These are phyloP conservation scores for Eucalyptus pauciflora DNA, from an alignment of 345 rosid species.

Conservation along the genomic window DNA sequence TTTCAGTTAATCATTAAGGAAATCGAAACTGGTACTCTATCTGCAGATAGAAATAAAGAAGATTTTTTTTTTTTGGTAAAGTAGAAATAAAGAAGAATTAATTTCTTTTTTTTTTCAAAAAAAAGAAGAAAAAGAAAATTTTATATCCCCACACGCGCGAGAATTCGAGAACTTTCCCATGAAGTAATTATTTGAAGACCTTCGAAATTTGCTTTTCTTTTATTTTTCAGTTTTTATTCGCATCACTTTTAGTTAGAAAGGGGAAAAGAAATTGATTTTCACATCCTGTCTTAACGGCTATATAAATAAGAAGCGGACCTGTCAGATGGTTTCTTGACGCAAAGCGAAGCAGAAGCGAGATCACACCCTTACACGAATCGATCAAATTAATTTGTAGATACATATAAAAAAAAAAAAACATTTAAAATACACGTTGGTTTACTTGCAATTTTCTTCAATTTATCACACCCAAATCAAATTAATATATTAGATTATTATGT, in stretches of 20 bases:
- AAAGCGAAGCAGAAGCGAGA: not conserved
- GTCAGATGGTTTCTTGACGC: not conserved
- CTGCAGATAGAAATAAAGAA: no score
- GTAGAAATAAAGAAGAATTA: no score
- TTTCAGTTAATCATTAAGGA: no score
- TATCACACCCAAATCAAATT: not conserved
- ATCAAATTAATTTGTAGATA: not conserved
- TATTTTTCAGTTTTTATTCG: not conserved
- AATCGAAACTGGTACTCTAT: no score
- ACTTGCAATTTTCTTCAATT: not conserved
- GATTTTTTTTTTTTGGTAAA: no score
- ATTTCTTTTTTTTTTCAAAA: no score
- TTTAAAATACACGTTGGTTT: not conserved
- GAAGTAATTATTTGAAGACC: not conserved
- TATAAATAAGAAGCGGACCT: not conserved
- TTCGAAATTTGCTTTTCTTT: not conserved
- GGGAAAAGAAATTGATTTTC: not conserved
- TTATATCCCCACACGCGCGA: not conserved
- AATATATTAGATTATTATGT: not conserved
- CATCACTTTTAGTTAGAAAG: not conserved
- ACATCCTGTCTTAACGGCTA: not conserved
- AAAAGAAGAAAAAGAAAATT: no score
- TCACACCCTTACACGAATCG: no score
- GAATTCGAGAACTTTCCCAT: conserved; percentile 6
- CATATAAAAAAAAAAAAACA: no score